Percentiles rank a stretch among this genome's conserved stretches.
Evolutionary conservation across 805 yeast genomes (phyloP).

Genomic region (Saccharomycopsis babjevae): DNA sequence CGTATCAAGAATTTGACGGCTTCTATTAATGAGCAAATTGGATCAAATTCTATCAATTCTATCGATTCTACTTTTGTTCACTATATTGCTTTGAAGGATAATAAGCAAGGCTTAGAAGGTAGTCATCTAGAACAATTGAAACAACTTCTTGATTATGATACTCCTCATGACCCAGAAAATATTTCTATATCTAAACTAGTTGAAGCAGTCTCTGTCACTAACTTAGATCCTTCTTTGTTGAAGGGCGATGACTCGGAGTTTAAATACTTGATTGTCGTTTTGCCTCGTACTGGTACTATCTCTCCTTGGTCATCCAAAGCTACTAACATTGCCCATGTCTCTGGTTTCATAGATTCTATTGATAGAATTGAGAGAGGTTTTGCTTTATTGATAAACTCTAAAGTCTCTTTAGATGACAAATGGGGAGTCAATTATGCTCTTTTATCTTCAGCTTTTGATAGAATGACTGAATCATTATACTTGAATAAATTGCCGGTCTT

Average conservation of each 20-base stretch:
- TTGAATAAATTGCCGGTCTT: slow-evolving; percentile 51
- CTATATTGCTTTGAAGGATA: slow-evolving; percentile 51
- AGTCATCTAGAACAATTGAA: slow-evolving; percentile 35
- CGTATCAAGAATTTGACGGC: slow-evolving; percentile 64
- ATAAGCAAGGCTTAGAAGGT: slow-evolving; percentile 31
- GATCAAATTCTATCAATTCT: slow-evolving; percentile 51
- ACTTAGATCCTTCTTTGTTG: slow-evolving; percentile 13
- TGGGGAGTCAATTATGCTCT: slow-evolving; percentile 43
- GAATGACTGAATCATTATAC: slow-evolving; percentile 83
- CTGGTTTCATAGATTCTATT: slow-evolving; percentile 64
- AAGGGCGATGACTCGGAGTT: background rate
- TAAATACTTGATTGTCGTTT: slow-evolving; percentile 53
- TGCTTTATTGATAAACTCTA: slow-evolving; percentile 58
- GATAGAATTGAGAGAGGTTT: slow-evolving; percentile 89
- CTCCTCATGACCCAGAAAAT: slow-evolving; percentile 46
- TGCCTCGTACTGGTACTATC: slow-evolving; percentile 92
- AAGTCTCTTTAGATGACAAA: slow-evolving; percentile 1
- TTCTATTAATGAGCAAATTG: slow-evolving; percentile 49
- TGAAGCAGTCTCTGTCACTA: slow-evolving; percentile 23
- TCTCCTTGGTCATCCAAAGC: slow-evolving; percentile 99
- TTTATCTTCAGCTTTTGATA: slow-evolving; percentile 69
- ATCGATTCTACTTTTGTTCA: slow-evolving; percentile 73
- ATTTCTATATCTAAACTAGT: slow-evolving; percentile 33
- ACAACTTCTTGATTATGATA: slow-evolving; percentile 64
- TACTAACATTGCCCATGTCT: slow-evolving; percentile 81